Base-by-base conservation (phyloP, 2,329 filamentous ascomycete genomes). In the Clarireedia paspali region DNA sequence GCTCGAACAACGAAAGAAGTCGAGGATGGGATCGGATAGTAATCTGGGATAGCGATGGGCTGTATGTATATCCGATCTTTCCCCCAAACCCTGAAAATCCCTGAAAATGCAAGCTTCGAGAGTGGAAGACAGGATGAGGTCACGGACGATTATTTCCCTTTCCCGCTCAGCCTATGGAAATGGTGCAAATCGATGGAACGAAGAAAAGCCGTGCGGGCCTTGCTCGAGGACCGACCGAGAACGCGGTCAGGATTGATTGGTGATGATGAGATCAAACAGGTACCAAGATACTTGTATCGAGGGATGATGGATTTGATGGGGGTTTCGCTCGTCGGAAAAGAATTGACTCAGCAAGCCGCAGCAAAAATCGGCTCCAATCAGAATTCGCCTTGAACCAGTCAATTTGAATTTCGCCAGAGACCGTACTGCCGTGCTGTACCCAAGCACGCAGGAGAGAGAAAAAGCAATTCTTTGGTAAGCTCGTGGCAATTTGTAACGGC, bases 341-440 rank as follows among this genome's bases (percentile, higher is more conserved):
- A 42, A 42, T 48, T 54, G 51, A 54, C 34, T 54, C 51, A 48
- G 51, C 51, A 54, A 12, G 44, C n/a, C 34, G 23, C 51, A 54
- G 45, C 24, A 17, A 54, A 48, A 30, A 26, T 15, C 30, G 20
- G 44, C 48, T 23, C 6, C 30, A 40, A 27, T 27, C 4, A 30
- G 6, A 54, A 17, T 48, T 40, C 20, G 34, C 20, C 34, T 48
- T 30, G 47, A 53, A 40, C 42, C 51, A 53, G 44, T 44, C n/a
- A 27, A n/a, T 7, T 20, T 42, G 39, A 42, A 17, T 42, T 42
- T n/a, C 20, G 30, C 30, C 30, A 5, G 10, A 14, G 30, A 34
- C 30, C 7, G 30, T 34, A 34, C 7, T 3, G 30, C 30, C 7
- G 30, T 34, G 12, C 7, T 3, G 30, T 34, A 34, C 30, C 30